Base-by-base conservation (phyloP, 495 filamentous ascomycete species). In the Penicillium riverlandense region DNA sequence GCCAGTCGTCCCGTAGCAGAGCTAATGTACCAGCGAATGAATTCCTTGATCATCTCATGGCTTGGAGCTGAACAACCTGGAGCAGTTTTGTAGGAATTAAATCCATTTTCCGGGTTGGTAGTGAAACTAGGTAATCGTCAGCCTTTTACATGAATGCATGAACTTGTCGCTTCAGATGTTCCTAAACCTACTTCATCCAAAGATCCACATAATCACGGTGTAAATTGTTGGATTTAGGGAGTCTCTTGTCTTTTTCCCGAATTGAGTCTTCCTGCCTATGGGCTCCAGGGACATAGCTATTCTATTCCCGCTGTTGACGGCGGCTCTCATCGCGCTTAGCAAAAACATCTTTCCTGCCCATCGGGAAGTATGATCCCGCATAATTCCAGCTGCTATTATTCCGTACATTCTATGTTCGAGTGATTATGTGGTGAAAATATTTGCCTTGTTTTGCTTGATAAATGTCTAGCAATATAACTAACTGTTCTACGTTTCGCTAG, bases 201-300 rank as follows among this genome's bases (percentile, higher is more conserved):
- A 14, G 44, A 35, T 38, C 7, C 11, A 48, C 37, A 39, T 29
- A 29, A 1, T 33, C 0, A 30, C 1, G 16, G 13, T 51, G 48
- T 30, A 50, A 45, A 37, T 12, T 50, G 37, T 54, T 54, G 10
- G 48, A 50, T 41, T 44, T 54, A 1, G 40, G 43, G 38, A 54
- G 27, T 11, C 47, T 50, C 40, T 50, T 54, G 31, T 54, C 47
- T 38, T 50, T 50, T 11, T 42, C 39, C 41, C 40, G 37, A 27
- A 48, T 55, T 11, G 48, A 7, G 29, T 55, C 52, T 10, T 51
- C 27, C 5, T 38, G 6, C 15, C 41, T 36, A 51, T 54, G 37
- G 40, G 47, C 48, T 37, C 52, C 38, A 38, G 51, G 51, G 38
- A 55, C 35, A 48, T 55, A 55, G 38, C 53, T 40, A 36, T 16